Percentiles rank a stretch among this genome's conserved stretches.
Conservation (phyloP, 106 monocot genomes). For the Vanilla planifolia region DNA sequence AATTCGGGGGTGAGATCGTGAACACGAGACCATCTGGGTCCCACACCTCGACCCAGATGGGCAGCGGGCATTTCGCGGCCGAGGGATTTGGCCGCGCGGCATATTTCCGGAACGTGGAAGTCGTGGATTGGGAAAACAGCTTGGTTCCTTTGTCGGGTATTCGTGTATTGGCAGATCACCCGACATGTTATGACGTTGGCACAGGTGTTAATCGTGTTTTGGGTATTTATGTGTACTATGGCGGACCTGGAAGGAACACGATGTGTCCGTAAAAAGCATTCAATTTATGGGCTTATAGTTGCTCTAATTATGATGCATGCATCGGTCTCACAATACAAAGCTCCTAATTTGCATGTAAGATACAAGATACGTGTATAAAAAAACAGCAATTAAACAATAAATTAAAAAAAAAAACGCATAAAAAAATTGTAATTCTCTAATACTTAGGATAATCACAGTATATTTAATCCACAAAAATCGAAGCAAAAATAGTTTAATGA, state of each 20-base stretch:
- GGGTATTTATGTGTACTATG: conserved; percentile 69
- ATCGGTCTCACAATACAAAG: too few relatives aligned
- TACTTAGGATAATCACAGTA: too few relatives aligned
- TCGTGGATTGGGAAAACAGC: conserved; percentile 59
- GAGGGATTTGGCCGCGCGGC: conserved; percentile 45
- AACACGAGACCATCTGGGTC: conserved; percentile 29
- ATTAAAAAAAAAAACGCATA: too few relatives aligned
- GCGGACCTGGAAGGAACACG: conserved; percentile 48
- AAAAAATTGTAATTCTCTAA: too few relatives aligned
- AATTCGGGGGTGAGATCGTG: conserved; percentile 81
- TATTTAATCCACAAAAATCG: too few relatives aligned
- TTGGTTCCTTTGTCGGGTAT: conserved; percentile 23
- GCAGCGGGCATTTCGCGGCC: conserved; percentile 52
- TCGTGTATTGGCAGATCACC: conserved; percentile 40
- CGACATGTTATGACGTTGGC: conserved; percentile 41
- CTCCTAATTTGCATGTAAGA: too few relatives aligned
- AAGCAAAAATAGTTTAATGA: too few relatives aligned
- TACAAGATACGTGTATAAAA: too few relatives aligned
- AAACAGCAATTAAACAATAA: too few relatives aligned
- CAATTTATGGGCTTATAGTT: too few relatives aligned
- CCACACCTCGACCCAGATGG: conserved; percentile 61
- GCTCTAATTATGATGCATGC: too few relatives aligned
- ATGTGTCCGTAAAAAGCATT: conserved; percentile 29
- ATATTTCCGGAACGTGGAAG: conserved; percentile 44
- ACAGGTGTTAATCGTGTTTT: conserved; percentile 30